Percentiles rank a stretch among this genome's conserved stretches.
phyloP scores from a whole-genome alignment of 2,329 filamentous ascomycete genomes.

The Cladosporium velox region DNA sequence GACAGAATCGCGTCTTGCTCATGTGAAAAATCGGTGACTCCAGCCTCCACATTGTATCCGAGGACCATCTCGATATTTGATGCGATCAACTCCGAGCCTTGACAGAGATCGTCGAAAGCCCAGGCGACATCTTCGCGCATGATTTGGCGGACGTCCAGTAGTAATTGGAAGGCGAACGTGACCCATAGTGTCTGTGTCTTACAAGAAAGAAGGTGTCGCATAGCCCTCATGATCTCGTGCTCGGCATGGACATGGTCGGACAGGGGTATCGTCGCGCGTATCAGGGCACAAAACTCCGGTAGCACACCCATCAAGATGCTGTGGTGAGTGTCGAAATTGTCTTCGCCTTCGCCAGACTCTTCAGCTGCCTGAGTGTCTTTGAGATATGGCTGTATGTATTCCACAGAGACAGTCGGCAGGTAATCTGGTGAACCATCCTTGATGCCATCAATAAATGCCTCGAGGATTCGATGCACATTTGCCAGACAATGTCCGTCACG shows the following conservation, averaged over 20 bases:
- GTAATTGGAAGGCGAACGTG: neutral
- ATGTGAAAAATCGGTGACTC: neutral
- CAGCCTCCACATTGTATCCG: neutral
- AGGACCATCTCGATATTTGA: neutral
- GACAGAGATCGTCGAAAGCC: constrained; percentile 3
- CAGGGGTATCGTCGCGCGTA: neutral
- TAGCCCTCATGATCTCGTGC: constrained; percentile 7
- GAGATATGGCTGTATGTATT: neutral
- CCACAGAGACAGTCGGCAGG: neutral
- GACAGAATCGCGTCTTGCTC: neutral
- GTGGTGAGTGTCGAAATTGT: neutral
- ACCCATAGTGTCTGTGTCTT: neutral
- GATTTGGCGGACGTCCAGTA: neutral
- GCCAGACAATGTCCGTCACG: neutral
- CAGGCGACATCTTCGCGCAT: neutral
- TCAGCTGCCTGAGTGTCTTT: neutral
- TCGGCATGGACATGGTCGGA: neutral
- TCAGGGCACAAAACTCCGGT: constrained; percentile 1
- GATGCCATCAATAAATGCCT: neutral
- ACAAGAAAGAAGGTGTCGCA: neutral
- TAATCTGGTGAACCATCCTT: neutral
- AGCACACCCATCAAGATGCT: constrained; percentile 5
- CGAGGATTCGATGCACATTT: neutral
- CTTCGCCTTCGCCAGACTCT: neutral
- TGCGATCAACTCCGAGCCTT: neutral